phyloP scores from a whole-genome alignment of 1,284 basidiomycete genomes.

The Melanopsichium pennsylvanicum region DNA sequence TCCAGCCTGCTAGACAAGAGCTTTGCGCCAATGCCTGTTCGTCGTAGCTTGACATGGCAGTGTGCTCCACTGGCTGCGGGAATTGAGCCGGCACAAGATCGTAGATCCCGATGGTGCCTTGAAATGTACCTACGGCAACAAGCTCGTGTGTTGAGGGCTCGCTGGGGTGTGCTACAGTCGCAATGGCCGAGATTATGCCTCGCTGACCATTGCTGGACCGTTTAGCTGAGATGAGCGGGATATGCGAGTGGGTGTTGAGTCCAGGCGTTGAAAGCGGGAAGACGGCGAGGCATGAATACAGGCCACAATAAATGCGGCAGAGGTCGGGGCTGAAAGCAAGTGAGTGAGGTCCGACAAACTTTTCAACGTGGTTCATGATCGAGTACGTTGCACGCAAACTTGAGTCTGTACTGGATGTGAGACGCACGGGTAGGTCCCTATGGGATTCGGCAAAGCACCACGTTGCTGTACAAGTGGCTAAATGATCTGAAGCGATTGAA shows the following conservation, averaged over 20 bases:
- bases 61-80: conserved; percentile 31
- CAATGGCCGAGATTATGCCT: conserved; percentile 47
- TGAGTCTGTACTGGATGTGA: conserved; percentile 39
- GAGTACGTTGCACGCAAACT: conserved; percentile 44
- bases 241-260: conserved; percentile 41
- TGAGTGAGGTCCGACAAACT: conserved; percentile 48
- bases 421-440: conserved; percentile 43
- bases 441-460: conserved; percentile 55
- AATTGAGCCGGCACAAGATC: conserved; percentile 10
- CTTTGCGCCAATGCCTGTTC: conserved; percentile 13
- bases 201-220: conserved; percentile 28
- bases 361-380: conserved; percentile 57
- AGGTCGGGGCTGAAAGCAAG: conserved; percentile 50
- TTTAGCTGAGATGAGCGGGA: conserved; percentile 24
- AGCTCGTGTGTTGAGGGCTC: conserved; percentile 27
- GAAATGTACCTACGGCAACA: conserved; percentile 53
- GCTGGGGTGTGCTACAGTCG: conserved; percentile 12
- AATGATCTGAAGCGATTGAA: not conserved
- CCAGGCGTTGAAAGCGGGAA: conserved; percentile 46
- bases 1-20: conserved; percentile 51
- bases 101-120: conserved; percentile 51
- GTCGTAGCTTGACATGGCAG: not conserved
- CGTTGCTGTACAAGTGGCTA: not conserved
- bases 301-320: conserved; percentile 50
- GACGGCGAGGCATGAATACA: conserved; percentile 26